A percentile compares a stretch with the other conserved stretches of the same genome.
Conservation (phyloP, 176 grass and related monocot genomes). For the Urochloa ruziziensis region DNA sequence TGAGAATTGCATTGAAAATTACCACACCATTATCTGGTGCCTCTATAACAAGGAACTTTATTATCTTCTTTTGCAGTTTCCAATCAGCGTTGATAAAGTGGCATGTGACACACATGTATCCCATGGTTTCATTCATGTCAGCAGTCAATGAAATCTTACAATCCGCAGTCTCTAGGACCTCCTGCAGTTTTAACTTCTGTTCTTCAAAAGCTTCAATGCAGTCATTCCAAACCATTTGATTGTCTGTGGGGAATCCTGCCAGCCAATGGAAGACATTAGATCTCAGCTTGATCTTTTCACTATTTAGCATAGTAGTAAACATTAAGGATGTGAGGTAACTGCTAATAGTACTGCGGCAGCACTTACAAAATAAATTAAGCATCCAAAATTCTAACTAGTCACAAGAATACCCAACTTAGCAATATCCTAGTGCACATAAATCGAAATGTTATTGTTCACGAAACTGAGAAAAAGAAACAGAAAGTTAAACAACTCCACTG, state of each 20-base stretch:
- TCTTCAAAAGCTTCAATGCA: not conserved
- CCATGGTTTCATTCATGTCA: not conserved
- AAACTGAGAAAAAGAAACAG: too few species aligned
- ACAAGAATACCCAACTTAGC: not conserved
- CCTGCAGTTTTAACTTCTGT: not conserved
- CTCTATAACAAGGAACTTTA: not conserved
- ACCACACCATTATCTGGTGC: not conserved
- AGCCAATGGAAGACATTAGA: not conserved
- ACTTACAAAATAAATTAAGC: not conserved
- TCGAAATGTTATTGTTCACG: too few species aligned
- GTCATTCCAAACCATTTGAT: not conserved
- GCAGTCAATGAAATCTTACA: not conserved
- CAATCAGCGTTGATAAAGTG: constrained; percentile 6
- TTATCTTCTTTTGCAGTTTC: not conserved
- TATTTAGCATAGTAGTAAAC: not conserved
- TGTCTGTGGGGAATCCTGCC: not conserved
- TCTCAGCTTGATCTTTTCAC: not conserved
- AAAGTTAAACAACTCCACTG: too few species aligned
- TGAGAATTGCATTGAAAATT: not conserved
- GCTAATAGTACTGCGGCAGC: not conserved
- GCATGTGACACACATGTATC: constrained; percentile 1
- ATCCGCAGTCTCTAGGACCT: not conserved
- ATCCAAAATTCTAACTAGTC: not conserved
- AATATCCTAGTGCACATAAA: not conserved
- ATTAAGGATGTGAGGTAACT: not conserved